Evolutionary conservation across 495 filamentous ascomycete genomes (phyloP).

Genomic region (Penicillium manginii): DNA sequence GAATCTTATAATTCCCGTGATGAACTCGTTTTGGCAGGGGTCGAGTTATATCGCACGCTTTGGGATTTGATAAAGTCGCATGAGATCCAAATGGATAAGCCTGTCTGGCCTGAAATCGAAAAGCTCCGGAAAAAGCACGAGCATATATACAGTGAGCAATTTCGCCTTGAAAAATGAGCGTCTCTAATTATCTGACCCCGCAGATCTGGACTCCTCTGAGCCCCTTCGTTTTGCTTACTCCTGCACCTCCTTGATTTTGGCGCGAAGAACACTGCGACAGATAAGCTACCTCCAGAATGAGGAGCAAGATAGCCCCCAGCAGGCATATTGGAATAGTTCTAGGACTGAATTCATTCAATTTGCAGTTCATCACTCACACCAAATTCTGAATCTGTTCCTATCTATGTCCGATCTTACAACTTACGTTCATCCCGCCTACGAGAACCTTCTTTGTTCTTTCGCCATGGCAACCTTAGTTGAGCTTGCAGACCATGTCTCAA

Average conservation of each 20-base stretch:
- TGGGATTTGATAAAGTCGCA: conserved; percentile 20
- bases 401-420: conserved; percentile 22
- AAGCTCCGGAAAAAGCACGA: conserved; percentile 15
- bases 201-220: conserved; percentile 26
- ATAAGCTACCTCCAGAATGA: conserved; percentile 4
- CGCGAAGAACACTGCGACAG: conserved; percentile 18
- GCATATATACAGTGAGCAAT: conserved; percentile 18
- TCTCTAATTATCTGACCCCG: too few species aligned
- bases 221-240: conserved; percentile 25
- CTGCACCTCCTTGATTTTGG: conserved; percentile 21
- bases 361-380: conserved; percentile 11
- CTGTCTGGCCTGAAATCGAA: conserved; percentile 21
- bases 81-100: conserved; percentile 8
- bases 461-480: conserved; percentile 24
- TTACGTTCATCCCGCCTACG: conserved; percentile 23
- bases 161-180: neutral
- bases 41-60: conserved; percentile 17
- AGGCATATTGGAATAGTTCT: neutral
- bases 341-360: conserved; percentile 10
- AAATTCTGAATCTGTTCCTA: conserved; percentile 14
- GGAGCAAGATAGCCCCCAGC: neutral
- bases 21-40: conserved; percentile 19
- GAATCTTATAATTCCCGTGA: conserved; percentile 19
- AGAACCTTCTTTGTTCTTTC: conserved; percentile 23
- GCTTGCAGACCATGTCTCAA: conserved; percentile 13